A percentile compares a stretch with the other conserved stretches of the same genome.
Conservation (phyloP, 2,329 filamentous ascomycete species). For the Ceratocystis lukuohia region DNA sequence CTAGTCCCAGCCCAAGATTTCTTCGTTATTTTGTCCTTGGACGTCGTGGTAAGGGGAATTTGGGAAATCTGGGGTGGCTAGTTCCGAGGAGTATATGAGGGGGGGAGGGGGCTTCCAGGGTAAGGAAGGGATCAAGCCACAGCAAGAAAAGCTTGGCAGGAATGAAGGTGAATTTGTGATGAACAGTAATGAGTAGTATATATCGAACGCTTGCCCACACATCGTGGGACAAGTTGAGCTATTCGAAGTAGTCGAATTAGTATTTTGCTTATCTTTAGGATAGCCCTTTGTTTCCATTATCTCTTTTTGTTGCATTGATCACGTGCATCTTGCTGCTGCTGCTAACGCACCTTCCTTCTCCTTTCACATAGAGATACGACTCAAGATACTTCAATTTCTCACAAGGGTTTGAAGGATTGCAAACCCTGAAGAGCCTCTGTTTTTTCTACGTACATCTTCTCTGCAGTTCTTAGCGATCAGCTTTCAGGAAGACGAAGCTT, state of each 20-base stretch:
- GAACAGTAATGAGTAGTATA: neutral
- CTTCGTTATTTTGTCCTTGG: too few species aligned
- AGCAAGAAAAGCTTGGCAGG: neutral
- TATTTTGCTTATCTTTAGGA: neutral
- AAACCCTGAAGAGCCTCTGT: neutral
- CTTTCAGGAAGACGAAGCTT: neutral
- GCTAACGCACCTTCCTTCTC: neutral
- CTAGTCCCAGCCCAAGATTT: too few species aligned
- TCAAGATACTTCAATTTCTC: neutral
- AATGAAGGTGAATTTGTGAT: neutral
- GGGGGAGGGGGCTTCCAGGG: neutral
- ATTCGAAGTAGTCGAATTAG: too few species aligned
- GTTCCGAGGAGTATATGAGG: neutral
- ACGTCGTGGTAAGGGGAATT: neutral
- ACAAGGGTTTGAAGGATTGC: conserved; percentile 5
- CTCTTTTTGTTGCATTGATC: neutral
- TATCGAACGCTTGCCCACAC: neutral
- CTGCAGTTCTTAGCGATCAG: neutral
- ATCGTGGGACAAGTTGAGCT: neutral
- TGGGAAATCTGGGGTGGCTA: neutral
- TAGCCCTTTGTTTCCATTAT: neutral
- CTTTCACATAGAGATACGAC: too few species aligned
- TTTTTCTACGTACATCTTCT: neutral
- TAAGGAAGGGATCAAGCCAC: neutral
- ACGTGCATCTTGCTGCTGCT: neutral